Conservation (phyloP, 225 moss, liverwort and hornwort genomes). For the Climacium dendroides region DNA sequence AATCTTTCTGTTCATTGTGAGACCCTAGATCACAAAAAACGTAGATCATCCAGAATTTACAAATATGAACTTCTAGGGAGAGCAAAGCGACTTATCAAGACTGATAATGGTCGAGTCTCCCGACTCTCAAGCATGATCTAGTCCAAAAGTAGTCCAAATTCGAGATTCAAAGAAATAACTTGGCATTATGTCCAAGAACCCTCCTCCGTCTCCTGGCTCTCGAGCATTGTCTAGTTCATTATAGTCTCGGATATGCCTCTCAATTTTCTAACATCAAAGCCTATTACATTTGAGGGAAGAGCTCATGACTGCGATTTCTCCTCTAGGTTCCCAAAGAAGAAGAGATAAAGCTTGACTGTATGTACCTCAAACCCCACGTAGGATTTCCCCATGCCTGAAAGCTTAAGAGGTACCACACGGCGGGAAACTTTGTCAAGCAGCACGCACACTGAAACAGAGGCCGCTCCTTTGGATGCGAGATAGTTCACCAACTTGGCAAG, state of each 20-base stretch:
- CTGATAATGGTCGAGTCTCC: not conserved
- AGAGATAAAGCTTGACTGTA: not conserved
- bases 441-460: conserved; percentile 61
- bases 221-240: not conserved
- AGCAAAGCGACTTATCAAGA: not conserved
- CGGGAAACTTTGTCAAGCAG: conserved; percentile 52
- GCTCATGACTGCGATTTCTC: not conserved
- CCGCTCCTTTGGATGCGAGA: conserved; percentile 41
- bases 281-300: not conserved
- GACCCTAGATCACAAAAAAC: not conserved
- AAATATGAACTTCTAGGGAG: not conserved
- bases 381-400: conserved; percentile 34
- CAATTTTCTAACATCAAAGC: not conserved
- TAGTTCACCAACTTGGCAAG: conserved; percentile 53
- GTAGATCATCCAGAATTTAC: not conserved
- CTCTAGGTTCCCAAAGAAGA: not conserved
- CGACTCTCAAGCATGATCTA: not conserved
- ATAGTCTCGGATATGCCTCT: not conserved
- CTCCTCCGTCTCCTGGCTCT: too few relatives aligned
- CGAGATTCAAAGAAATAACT: not conserved
- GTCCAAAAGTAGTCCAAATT: not conserved
- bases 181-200: not conserved
- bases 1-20: not conserved
- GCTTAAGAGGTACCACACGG: conserved; percentile 45
- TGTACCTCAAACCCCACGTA: conserved; percentile 65